Percentiles rank a stretch among this genome's conserved stretches.
These are phyloP conservation scores for Salix brachista DNA, from an alignment of 345 rosid species.

Conservation along the genomic window DNA sequence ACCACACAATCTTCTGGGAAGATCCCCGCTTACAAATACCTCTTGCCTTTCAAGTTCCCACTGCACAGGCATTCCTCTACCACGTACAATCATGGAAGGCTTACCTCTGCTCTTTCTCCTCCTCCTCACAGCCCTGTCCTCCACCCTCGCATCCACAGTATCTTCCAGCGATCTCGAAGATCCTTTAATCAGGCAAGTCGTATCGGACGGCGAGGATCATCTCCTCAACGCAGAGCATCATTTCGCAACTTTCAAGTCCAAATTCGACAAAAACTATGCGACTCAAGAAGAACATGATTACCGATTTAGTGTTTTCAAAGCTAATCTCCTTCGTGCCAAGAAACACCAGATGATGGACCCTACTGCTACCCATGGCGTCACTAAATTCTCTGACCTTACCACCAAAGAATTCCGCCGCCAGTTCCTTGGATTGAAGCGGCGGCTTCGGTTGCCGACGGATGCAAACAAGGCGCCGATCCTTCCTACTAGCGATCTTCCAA, in stretches of 20 bases:
- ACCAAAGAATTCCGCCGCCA: constrained; percentile 54
- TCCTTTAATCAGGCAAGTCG: constrained; percentile 23
- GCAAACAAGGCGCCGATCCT: constrained; percentile 79
- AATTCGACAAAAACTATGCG: constrained; percentile 21
- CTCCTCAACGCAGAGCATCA: constrained; percentile 22
- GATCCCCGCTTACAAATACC: neutral
- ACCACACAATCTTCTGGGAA: neutral
- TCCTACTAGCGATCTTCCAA: constrained; percentile 67
- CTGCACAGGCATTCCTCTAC: neutral
- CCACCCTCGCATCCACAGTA: neutral
- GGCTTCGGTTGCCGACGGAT: constrained; percentile 63
- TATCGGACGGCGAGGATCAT: constrained; percentile 12
- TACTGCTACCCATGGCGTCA: constrained; percentile 77
- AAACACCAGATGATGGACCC: constrained; percentile 82
- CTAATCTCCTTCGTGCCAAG: constrained; percentile 60
- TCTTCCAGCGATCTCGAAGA: constrained; percentile 13
- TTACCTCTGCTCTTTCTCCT: constrained; percentile 4
- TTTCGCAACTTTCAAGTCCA: constrained; percentile 21
- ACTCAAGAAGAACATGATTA: constrained; percentile 62
- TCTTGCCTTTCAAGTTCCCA: neutral
- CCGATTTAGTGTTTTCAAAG: constrained; percentile 54
- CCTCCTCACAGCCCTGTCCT: neutral
- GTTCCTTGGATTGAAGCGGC: constrained; percentile 47
- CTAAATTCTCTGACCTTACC: constrained; percentile 88
- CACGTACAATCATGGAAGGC: constrained; percentile 6